These are phyloP conservation scores for Saitozyma podzolica DNA, from an alignment of 768 basidiomycete species.

Conservation along the genomic window DNA sequence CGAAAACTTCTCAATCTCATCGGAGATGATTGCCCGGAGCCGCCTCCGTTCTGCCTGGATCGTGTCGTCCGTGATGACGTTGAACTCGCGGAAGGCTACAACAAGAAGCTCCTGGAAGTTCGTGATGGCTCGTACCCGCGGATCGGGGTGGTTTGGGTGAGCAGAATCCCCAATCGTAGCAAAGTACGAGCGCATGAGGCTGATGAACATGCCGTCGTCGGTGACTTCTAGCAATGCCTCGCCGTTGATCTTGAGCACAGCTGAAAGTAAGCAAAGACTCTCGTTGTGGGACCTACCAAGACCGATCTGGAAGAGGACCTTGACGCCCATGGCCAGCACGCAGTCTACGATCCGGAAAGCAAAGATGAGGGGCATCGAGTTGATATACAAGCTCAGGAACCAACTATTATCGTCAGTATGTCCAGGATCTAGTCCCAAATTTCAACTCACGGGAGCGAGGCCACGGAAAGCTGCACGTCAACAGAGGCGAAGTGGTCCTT, in stretches of 20 bases:
- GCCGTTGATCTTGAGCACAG: constrained; percentile 96
- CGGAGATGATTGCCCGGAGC: constrained; percentile 84
- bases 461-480: constrained; percentile 95
- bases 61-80: constrained; percentile 90
- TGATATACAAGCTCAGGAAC: constrained; percentile 90
- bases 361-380: constrained; percentile 73
- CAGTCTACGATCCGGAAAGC: constrained; percentile 97
- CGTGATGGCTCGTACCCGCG: constrained; percentile 87
- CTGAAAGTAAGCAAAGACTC: constrained; percentile 53
- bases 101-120: constrained; percentile 96
- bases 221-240: constrained; percentile 87
- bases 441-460: constrained; percentile 68
- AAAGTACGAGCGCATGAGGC: constrained; percentile 94
- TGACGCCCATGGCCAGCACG: constrained; percentile 98
- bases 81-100: constrained; percentile 96
- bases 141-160: constrained; percentile 82
- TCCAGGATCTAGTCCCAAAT: neutral
- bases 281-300: constrained; percentile 26
- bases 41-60: constrained; percentile 81
- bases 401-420: constrained; percentile 56
- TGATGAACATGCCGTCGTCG: constrained; percentile 95
- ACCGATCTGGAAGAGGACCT: constrained; percentile 97
- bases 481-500: constrained; percentile 86
- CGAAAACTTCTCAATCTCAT: constrained; percentile 89
- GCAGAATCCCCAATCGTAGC: constrained; percentile 89